Evolutionary conservation across 495 filamentous ascomycete genomes (phyloP).

Genomic region (Letharia lupina): DNA sequence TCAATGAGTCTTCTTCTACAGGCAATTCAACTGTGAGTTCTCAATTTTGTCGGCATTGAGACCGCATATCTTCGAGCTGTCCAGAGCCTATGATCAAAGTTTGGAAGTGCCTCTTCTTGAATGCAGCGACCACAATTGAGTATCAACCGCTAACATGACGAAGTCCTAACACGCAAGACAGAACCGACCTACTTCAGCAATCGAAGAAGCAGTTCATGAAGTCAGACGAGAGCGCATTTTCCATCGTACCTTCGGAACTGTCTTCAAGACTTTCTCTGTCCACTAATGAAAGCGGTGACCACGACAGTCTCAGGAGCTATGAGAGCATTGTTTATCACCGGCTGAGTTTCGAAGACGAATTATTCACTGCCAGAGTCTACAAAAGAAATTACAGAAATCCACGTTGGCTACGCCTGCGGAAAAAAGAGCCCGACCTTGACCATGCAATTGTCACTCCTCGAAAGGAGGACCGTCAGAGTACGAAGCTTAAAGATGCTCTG

Average conservation of each 20-base stretch:
- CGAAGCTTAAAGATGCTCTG: too few species aligned
- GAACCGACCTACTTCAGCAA: neutral
- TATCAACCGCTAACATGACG: neutral
- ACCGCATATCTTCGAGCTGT: too few species aligned
- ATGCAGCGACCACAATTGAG: too few species aligned
- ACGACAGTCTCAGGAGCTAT: neutral
- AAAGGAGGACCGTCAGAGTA: too few species aligned
- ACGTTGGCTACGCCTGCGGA: neutral
- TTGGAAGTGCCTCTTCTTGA: too few species aligned
- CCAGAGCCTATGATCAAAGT: too few species aligned
- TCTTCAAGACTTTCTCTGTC: slow-evolving; percentile 4
- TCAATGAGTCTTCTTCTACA: slow-evolving; percentile 39
- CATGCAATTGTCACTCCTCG: too few species aligned
- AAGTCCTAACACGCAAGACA: neutral
- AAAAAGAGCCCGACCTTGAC: neutral
- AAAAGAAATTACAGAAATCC: slow-evolving; percentile 4
- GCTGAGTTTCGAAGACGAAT: slow-evolving; percentile 9
- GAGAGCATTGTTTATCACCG: neutral
- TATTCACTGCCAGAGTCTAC: slow-evolving; percentile 10
- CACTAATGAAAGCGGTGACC: neutral
- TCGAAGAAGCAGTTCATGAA: neutral
- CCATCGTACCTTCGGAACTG: slow-evolving; percentile 14
- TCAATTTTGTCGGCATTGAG: too few species aligned
- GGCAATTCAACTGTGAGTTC: slow-evolving; percentile 27
- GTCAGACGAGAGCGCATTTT: slow-evolving; percentile 16